phyloP scores from a whole-genome alignment of 148 eudicot genomes.

The Pouteria glomerata region DNA sequence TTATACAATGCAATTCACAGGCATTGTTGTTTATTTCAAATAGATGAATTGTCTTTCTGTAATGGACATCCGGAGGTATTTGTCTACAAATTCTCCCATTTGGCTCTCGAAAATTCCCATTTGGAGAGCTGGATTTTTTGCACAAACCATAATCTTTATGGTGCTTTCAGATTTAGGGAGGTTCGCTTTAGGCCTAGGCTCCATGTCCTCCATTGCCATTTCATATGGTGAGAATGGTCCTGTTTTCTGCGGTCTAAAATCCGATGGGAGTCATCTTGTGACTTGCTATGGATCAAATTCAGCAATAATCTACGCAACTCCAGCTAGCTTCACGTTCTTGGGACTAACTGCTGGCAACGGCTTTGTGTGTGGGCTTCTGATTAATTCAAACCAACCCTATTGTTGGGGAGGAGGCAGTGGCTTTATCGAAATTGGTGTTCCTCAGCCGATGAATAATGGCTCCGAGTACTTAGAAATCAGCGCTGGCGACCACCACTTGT shows the following conservation, averaged over 20 bases:
- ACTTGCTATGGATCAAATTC: slow-evolving; percentile 74
- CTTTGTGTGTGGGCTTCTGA: slow-evolving; percentile 77
- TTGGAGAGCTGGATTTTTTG: slow-evolving; percentile 30
- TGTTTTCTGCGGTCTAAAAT: slow-evolving; percentile 78
- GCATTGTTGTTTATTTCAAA: not conserved
- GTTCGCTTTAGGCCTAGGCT: slow-evolving; percentile 54
- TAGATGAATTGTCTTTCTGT: slow-evolving; percentile 12
- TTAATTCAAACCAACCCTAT: slow-evolving; percentile 57
- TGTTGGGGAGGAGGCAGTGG: slow-evolving; percentile 82
- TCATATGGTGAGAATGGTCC: slow-evolving; percentile 84
- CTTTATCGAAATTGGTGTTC: slow-evolving; percentile 64
- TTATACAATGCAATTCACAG: not conserved
- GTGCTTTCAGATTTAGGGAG: slow-evolving; percentile 32
- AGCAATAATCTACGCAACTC: slow-evolving; percentile 54
- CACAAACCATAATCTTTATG: slow-evolving; percentile 23
- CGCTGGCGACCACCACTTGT: slow-evolving; percentile 95
- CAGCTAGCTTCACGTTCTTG: slow-evolving; percentile 37
- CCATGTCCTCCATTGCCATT: slow-evolving; percentile 78
- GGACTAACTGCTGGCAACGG: slow-evolving; percentile 84
- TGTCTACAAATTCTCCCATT: slow-evolving; percentile 19
- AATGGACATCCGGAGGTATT: slow-evolving; percentile 33
- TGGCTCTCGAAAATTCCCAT: slow-evolving; percentile 25
- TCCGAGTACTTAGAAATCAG: slow-evolving; percentile 72
- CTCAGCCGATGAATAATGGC: slow-evolving; percentile 46
- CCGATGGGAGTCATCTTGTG: slow-evolving; percentile 79